These are phyloP conservation scores for Coffea canephora DNA, from an alignment of 257 asterid species.

Conservation along the genomic window DNA sequence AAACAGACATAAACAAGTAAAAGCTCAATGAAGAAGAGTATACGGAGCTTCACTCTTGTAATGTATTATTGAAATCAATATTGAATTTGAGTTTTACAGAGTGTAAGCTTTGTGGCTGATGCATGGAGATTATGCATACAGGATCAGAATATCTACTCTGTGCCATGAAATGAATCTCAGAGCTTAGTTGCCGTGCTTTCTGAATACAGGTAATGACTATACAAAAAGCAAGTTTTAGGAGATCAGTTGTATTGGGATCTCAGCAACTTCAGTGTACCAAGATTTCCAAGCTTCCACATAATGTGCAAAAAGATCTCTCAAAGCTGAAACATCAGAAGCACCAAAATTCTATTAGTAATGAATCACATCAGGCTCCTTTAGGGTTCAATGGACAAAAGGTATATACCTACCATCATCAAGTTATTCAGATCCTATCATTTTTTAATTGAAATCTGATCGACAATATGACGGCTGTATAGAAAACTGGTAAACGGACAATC, in stretches of 20 bases:
- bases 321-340: slow-evolving; percentile 50
- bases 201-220: background rate
- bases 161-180: background rate
- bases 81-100: background rate
- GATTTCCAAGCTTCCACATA: slow-evolving; percentile 92
- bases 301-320: slow-evolving; percentile 86
- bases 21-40: background rate
- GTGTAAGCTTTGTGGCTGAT: background rate
- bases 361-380: background rate
- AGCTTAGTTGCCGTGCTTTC: background rate
- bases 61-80: background rate
- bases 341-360: slow-evolving; percentile 14
- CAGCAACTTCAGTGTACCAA: slow-evolving; percentile 88
- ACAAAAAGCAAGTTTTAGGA: slow-evolving; percentile 29
- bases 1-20: background rate
- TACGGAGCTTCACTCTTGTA: background rate
- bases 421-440: background rate
- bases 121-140: slow-evolving; percentile 19
- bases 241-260: slow-evolving; percentile 53
- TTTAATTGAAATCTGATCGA: background rate
- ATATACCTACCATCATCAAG: background rate
- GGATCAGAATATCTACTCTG: background rate
- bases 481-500: background rate
- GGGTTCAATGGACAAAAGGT: background rate
- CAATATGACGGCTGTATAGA: background rate